A percentile compares a stretch with the other conserved stretches of the same genome.
Conservation (phyloP, 2,329 filamentous ascomycete genomes). For the Fusarium sacchari region DNA sequence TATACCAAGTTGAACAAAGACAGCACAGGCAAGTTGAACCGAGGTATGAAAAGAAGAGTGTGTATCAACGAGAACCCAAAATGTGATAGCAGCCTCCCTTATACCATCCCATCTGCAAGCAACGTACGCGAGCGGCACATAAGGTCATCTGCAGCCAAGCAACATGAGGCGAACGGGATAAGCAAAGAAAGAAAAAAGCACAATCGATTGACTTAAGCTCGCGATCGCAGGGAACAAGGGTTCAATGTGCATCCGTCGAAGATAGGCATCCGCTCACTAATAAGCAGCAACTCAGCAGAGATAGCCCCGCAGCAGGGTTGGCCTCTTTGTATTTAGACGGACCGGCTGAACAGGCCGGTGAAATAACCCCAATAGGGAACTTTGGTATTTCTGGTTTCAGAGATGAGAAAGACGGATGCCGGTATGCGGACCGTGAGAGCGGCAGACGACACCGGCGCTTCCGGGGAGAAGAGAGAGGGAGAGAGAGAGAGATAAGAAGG, state of each 20-base stretch:
- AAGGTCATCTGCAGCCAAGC: conserved; percentile 16
- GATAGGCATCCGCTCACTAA: conserved; percentile 17
- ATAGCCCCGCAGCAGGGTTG: not conserved
- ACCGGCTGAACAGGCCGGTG: conserved; percentile 16
- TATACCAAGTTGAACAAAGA: not conserved
- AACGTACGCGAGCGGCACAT: conserved; percentile 18
- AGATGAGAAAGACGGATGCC: conserved; percentile 14
- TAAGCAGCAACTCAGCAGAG: not conserved
- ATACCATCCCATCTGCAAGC: conserved; percentile 4
- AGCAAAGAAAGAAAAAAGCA: not conserved
- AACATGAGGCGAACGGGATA: conserved; percentile 8
- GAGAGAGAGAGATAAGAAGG: not conserved
- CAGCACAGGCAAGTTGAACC: conserved; percentile 1
- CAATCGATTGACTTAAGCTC: not conserved
- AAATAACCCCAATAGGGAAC: conserved; percentile 7
- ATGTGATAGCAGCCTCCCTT: conserved; percentile 8
- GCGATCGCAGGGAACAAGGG: conserved; percentile 31
- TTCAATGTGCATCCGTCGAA: conserved; percentile 3
- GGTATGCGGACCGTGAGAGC: conserved; percentile 43
- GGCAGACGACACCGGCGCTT: conserved; percentile 9
- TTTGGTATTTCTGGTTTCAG: not conserved
- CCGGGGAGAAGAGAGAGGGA: not conserved
- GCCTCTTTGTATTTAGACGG: conserved; percentile 6
- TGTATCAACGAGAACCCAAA: not conserved
- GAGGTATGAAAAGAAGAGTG: conserved; percentile 1